These are phyloP conservation scores for Fusarium luffae DNA, from an alignment of 2,329 filamentous ascomycete genomes.

Conservation along the genomic window DNA sequence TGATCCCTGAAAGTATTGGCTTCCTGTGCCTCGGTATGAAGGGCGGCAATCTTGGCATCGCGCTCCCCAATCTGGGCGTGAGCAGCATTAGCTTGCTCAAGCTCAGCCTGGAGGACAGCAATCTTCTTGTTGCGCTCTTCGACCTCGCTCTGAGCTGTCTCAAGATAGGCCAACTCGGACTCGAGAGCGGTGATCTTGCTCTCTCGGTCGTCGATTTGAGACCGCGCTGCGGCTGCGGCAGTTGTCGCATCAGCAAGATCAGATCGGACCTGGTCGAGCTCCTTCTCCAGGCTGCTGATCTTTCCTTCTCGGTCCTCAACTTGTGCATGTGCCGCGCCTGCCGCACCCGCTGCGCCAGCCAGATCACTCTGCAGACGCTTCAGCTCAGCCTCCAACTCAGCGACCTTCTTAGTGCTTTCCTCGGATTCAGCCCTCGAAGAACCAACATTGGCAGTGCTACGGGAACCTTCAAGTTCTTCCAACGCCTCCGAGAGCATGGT, in stretches of 20 bases:
- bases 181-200: constrained; percentile 37
- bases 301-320: constrained; percentile 52
- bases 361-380: constrained; percentile 49
- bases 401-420: constrained; percentile 52
- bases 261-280: constrained; percentile 30
- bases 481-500: constrained; percentile 62
- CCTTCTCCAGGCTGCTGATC: constrained; percentile 55
- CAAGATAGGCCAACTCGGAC: constrained; percentile 30
- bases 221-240: constrained; percentile 18
- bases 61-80: constrained; percentile 27
- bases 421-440: constrained; percentile 39
- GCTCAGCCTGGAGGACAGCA: constrained; percentile 46
- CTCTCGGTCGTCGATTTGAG: constrained; percentile 40
- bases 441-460: constrained; percentile 39
- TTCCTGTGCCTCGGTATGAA: constrained; percentile 36
- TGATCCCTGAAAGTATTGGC: constrained; percentile 21
- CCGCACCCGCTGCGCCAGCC: constrained; percentile 36
- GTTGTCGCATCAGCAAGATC: constrained; percentile 35
- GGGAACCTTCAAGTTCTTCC: constrained; percentile 58
- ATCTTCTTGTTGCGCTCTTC: constrained; percentile 35
- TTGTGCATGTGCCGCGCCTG: constrained; percentile 42
- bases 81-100: constrained; percentile 44
- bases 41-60: constrained; percentile 27
- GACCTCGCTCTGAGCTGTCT: constrained; percentile 31
- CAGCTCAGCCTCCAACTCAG: constrained; percentile 52